Conservation (phyloP, 2,329 filamentous ascomycete species). For the Plectosphaerella cucumerina region DNA sequence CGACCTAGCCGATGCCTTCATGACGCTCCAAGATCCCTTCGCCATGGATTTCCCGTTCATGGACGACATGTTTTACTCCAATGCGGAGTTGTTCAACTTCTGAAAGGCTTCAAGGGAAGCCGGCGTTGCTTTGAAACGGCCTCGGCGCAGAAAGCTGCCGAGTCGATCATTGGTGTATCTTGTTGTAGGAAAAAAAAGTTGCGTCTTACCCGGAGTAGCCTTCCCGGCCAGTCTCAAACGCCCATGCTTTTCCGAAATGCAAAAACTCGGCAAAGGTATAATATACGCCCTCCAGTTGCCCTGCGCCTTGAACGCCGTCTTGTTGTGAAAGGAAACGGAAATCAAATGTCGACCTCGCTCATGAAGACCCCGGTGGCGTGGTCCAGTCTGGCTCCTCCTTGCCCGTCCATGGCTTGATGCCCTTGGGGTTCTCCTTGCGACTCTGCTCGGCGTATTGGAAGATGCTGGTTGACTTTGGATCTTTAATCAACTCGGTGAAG, state of each 20-base stretch:
- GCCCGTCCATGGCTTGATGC: constrained; percentile 56
- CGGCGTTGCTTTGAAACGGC: too few relatives aligned
- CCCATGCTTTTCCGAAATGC: background rate
- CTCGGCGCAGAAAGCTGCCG: too few relatives aligned
- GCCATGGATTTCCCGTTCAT: constrained; percentile 3
- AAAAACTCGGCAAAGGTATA: background rate
- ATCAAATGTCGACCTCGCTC: background rate
- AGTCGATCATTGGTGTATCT: too few relatives aligned
- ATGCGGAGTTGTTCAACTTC: background rate
- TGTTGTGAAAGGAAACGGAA: background rate
- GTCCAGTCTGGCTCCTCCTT: constrained; percentile 56
- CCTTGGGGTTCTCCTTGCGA: constrained; percentile 47
- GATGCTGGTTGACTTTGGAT: constrained; percentile 42
- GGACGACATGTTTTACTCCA: constrained; percentile 3
- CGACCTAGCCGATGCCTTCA: background rate
- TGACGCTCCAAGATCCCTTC: background rate
- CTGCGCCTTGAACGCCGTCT: background rate
- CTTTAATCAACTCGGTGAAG: constrained; percentile 42
- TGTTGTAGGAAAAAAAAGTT: too few relatives aligned
- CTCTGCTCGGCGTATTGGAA: constrained; percentile 51
- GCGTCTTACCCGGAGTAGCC: too few relatives aligned
- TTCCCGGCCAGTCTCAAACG: too few relatives aligned
- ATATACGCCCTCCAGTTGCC: background rate
- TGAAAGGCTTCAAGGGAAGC: too few relatives aligned
- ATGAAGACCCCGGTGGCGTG: constrained; percentile 2